Evolutionary conservation across 75 land plant species (phyloP).

Genomic region (Azolla pinnata): DNA sequence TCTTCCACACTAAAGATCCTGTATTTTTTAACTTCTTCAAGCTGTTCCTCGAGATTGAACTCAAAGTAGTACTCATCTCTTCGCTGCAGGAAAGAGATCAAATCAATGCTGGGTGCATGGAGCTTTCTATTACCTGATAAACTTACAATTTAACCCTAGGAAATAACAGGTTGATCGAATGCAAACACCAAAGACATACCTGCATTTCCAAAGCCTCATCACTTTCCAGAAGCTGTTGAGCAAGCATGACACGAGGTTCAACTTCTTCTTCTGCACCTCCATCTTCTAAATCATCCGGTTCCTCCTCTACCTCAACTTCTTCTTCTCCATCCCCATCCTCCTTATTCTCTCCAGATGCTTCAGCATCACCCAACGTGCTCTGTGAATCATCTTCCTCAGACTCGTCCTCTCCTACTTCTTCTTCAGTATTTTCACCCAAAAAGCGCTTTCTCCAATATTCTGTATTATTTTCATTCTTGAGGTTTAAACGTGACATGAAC

Average conservation of each 20-base stretch:
- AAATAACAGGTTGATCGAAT: too few species aligned
- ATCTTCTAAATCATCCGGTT: conserved; percentile 40
- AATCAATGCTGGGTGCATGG: too few species aligned
- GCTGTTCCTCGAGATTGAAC: conserved; percentile 22
- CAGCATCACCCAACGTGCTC: conserved; percentile 35
- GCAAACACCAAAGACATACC: conserved; percentile 5
- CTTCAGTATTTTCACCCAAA: conserved; percentile 32
- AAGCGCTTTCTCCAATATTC: conserved; percentile 88
- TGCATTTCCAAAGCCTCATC: conserved; percentile 14
- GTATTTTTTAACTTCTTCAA: conserved; percentile 12
- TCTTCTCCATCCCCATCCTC: conserved; percentile 53
- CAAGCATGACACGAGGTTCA: conserved; percentile 36
- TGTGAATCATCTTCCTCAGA: neutral
- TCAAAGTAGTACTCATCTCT: conserved; percentile 21
- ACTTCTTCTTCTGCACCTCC: conserved; percentile 36
- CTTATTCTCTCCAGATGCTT: conserved; percentile 16
- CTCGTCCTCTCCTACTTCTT: conserved; percentile 9
- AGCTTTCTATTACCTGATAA: too few species aligned
- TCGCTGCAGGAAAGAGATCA: too few species aligned
- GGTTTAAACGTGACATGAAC: conserved; percentile 54
- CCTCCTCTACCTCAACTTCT: conserved; percentile 59
- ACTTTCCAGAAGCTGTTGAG: conserved; percentile 23
- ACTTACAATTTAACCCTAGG: neutral
- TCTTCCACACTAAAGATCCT: conserved; percentile 60
- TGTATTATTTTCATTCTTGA: conserved; percentile 57